Conservation (phyloP, 2,329 filamentous ascomycete genomes). For the Thermoascus crustaceus region DNA sequence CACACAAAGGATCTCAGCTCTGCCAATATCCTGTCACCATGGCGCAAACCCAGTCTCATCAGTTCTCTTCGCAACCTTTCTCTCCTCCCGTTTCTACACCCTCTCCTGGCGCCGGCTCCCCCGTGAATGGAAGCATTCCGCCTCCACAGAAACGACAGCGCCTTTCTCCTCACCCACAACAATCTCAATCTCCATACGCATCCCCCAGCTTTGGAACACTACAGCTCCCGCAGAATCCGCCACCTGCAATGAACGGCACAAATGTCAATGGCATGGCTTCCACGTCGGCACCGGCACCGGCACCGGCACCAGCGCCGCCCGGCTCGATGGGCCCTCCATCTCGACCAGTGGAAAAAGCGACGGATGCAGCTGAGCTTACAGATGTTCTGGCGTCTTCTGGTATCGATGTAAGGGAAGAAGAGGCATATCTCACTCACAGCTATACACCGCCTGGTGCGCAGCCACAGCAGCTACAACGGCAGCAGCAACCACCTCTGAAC, state of each 20-base stretch:
- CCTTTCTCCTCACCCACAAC: conserved; percentile 58
- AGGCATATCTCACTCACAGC: conserved; percentile 63
- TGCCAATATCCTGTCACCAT: conserved; percentile 32
- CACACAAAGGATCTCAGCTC: conserved; percentile 3
- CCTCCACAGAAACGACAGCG: conserved; percentile 68
- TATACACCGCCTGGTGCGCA: conserved; percentile 36
- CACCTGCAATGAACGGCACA: conserved; percentile 26
- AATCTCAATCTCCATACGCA: conserved; percentile 53
- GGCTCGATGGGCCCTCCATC: conserved; percentile 57
- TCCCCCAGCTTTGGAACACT: conserved; percentile 50
- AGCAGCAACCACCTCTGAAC: conserved; percentile 43
- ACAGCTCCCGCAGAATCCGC: conserved; percentile 36
- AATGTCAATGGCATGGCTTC: conserved; percentile 50
- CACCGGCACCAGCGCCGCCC: conserved; percentile 22
- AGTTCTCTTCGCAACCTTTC: conserved; percentile 47
- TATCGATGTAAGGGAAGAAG: conserved; percentile 79
- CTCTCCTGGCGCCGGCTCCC: conserved; percentile 51
- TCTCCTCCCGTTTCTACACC: conserved; percentile 56
- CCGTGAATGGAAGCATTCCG: conserved; percentile 44
- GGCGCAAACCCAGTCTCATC: conserved; percentile 54
- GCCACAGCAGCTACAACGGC: conserved; percentile 23
- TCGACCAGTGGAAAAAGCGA: conserved; percentile 46
- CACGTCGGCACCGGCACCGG: conserved; percentile 27
- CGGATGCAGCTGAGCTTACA: conserved; percentile 60
- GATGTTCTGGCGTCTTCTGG: conserved; percentile 79